Conservation (phyloP, 192 early-diverging fungal species). For the Coemansia sp. region DNA sequence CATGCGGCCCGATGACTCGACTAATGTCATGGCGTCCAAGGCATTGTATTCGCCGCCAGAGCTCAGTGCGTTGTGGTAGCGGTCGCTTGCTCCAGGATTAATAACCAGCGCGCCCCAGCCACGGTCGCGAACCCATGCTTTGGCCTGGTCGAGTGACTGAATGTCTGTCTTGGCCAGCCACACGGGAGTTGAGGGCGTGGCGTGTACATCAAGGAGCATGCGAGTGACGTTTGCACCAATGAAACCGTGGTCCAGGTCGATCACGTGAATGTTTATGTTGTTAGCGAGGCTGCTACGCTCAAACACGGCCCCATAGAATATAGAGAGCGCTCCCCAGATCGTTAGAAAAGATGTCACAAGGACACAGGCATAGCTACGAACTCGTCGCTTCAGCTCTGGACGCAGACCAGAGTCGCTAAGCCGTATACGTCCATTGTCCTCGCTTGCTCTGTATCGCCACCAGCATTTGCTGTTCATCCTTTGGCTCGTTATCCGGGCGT, state of each 20-base stretch:
- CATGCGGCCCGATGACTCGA: slow-evolving; percentile 26
- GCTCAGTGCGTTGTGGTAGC: slow-evolving; percentile 17
- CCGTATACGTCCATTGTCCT: slow-evolving; percentile 33
- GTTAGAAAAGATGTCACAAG: slow-evolving; percentile 18
- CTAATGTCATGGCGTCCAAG: slow-evolving; percentile 25
- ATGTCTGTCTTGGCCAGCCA: slow-evolving; percentile 15
- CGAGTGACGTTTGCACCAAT: slow-evolving; percentile 33
- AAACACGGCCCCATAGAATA: slow-evolving; percentile 42
- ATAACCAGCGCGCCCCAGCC: slow-evolving; percentile 48
- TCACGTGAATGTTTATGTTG: slow-evolving; percentile 34
- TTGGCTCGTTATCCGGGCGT: neutral
- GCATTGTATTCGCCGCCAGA: slow-evolving; percentile 24
- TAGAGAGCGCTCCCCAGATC: slow-evolving; percentile 42
- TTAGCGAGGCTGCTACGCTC: slow-evolving; percentile 27
- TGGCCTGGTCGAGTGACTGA: slow-evolving; percentile 9
- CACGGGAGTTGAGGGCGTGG: slow-evolving; percentile 13
- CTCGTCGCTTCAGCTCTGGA: slow-evolving; percentile 15
- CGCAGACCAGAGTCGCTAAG: slow-evolving; percentile 16
- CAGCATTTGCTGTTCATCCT: slow-evolving; percentile 25
- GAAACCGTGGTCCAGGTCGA: slow-evolving; percentile 44
- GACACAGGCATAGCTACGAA: slow-evolving; percentile 23
- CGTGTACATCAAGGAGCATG: slow-evolving; percentile 21
- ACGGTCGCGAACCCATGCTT: slow-evolving; percentile 21
- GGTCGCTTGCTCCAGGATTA: slow-evolving; percentile 26
- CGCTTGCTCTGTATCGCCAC: slow-evolving; percentile 19